Conservation (phyloP, 441 rosid genomes). For the Macaranga tanarius region DNA sequence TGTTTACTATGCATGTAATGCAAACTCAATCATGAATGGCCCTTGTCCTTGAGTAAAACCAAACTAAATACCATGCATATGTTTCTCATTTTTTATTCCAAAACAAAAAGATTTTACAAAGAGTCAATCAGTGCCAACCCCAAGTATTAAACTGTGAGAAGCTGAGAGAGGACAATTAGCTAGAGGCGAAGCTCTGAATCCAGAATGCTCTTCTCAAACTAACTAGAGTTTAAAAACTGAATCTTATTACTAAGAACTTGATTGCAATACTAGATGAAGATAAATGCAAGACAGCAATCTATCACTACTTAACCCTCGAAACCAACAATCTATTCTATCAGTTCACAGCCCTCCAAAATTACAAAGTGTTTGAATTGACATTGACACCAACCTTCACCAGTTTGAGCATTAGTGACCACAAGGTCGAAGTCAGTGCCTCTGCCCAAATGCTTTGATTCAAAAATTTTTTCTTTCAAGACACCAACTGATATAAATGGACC, state of each 20-base stretch:
- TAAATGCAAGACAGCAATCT: background rate
- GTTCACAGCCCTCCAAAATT: background rate
- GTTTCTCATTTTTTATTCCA: background rate
- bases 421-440: conserved; percentile 98
- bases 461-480: conserved; percentile 96
- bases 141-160: conserved; percentile 3
- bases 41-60: background rate
- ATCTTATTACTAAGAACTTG: background rate
- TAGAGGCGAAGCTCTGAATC: conserved; percentile 17
- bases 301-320: background rate
- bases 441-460: conserved; percentile 98
- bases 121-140: background rate
- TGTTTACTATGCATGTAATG: background rate
- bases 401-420: conserved; percentile 96
- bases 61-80: background rate
- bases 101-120: background rate
- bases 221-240: conserved; percentile 10
- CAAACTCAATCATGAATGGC: background rate
- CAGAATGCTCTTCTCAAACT: conserved; percentile 3
- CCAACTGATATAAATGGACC: conserved; percentile 97
- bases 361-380: background rate
- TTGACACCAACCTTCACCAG: conserved; percentile 93
- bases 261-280: too few species aligned
- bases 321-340: conserved; percentile 2
- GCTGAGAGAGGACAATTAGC: background rate